phyloP scores from a whole-genome alignment of 148 eudicot genomes.

The Vaccinium myrtillus region DNA sequence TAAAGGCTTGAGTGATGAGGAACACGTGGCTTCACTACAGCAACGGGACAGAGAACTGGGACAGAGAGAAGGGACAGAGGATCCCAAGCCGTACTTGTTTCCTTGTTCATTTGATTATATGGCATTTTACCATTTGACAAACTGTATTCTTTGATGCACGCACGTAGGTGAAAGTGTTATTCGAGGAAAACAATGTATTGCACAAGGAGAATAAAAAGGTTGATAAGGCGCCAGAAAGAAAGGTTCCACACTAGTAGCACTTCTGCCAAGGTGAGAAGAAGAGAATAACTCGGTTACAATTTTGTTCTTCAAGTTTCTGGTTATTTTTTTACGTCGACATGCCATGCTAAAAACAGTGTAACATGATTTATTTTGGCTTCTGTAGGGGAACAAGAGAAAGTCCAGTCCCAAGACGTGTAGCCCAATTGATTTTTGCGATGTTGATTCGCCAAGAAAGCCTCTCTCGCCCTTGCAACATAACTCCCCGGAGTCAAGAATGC shows the following conservation, averaged over 20 bases:
- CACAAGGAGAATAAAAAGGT: conserved; percentile 61
- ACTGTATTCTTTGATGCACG: not conserved
- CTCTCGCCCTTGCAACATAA: conserved; percentile 63
- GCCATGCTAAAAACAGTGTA: not conserved
- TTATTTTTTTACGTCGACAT: not conserved
- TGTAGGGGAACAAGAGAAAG: conserved; percentile 72
- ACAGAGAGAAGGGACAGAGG: too few relatives aligned
- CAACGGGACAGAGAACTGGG: too few relatives aligned
- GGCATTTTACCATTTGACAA: not conserved
- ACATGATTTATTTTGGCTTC: not conserved
- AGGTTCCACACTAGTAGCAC: conserved; percentile 47
- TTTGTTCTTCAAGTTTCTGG: not conserved
- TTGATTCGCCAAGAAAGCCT: conserved; percentile 56
- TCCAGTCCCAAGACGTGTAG: conserved; percentile 51
- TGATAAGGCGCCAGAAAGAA: conserved; percentile 53
- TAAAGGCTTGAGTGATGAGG: too few relatives aligned
- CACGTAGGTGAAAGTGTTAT: conserved; percentile 61
- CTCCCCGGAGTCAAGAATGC: conserved; percentile 51
- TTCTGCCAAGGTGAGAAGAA: conserved; percentile 50
- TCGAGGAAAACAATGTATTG: conserved; percentile 57
- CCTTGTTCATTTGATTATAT: not conserved
- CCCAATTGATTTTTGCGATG: conserved; percentile 52
- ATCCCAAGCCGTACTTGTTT: not conserved
- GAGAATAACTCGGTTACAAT: not conserved
- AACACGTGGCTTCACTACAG: too few relatives aligned